Evolutionary conservation across 176 grass and related monocot species (phyloP).

Genomic region (Carex scoparia): DNA sequence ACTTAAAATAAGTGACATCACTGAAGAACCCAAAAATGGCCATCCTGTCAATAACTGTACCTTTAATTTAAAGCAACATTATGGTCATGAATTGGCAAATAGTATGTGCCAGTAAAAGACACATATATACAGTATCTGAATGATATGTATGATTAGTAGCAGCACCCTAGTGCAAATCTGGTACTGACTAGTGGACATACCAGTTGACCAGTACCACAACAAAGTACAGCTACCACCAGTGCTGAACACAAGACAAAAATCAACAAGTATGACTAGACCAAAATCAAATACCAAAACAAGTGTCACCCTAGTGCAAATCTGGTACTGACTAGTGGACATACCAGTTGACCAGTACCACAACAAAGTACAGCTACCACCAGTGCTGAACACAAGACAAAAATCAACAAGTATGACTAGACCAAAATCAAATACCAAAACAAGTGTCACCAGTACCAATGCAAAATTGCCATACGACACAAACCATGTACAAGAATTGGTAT

Average conservation of each 20-base stretch:
- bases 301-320: not conserved
- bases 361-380: not conserved
- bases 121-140: not conserved
- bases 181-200: not conserved
- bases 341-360: not conserved
- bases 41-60: not conserved
- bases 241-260: not conserved
- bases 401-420: not conserved
- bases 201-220: not conserved
- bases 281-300: slow-evolving; percentile 1
- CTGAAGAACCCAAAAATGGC: slow-evolving; percentile 14
- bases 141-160: not conserved
- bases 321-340: too few species aligned
- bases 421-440: slow-evolving; percentile 1
- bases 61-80: not conserved
- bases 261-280: not conserved
- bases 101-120: not conserved
- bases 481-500: not conserved
- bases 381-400: not conserved
- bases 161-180: not conserved
- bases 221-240: not conserved
- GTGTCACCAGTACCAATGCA: not conserved
- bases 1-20: slow-evolving; percentile 28
- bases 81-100: not conserved
- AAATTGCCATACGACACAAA: not conserved